Evolutionary conservation across 2,329 filamentous ascomycete genomes (phyloP).

Genomic region (Cephalotrichum gorgonifer): DNA sequence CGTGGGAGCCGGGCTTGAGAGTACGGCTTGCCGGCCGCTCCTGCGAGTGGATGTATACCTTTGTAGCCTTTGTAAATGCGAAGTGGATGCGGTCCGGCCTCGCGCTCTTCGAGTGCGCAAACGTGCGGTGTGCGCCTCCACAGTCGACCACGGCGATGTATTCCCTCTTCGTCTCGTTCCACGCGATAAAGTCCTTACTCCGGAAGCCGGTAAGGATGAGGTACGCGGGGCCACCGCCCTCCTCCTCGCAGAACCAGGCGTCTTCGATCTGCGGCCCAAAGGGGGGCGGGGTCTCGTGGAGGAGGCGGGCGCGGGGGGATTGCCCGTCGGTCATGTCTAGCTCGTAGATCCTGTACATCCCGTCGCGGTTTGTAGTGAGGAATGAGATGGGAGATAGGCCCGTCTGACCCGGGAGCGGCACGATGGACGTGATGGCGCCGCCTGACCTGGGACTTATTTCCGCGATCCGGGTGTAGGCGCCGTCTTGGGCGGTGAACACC

Average conservation of each 20-base stretch:
- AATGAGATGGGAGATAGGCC: slow-evolving; percentile 31
- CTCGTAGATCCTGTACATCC: slow-evolving; percentile 58
- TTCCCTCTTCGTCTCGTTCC: slow-evolving; percentile 62
- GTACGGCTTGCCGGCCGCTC: slow-evolving; percentile 24
- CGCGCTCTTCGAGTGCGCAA: slow-evolving; percentile 35
- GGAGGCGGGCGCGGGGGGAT: slow-evolving; percentile 26
- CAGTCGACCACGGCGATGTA: slow-evolving; percentile 68
- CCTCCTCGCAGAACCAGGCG: slow-evolving; percentile 42
- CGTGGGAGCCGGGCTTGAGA: slow-evolving; percentile 66
- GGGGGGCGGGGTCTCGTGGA: slow-evolving; percentile 60
- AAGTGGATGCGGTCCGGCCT: slow-evolving; percentile 32
- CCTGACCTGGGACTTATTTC: slow-evolving; percentile 11
- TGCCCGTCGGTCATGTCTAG: slow-evolving; percentile 16
- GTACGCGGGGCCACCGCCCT: slow-evolving; percentile 27
- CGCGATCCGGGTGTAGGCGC: not conserved
- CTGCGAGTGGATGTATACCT: slow-evolving; percentile 37
- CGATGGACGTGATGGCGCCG: slow-evolving; percentile 61
- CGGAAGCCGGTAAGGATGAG: slow-evolving; percentile 74
- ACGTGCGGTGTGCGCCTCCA: slow-evolving; percentile 74
- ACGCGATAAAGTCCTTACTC: slow-evolving; percentile 68
- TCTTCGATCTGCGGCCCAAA: slow-evolving; percentile 71
- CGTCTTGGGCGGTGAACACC: slow-evolving; percentile 15
- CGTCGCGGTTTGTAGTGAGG: slow-evolving; percentile 67
- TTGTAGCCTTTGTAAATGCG: slow-evolving; percentile 64
- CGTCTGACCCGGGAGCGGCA: slow-evolving; percentile 26